Percentiles rank a stretch among this genome's conserved stretches.
phyloP scores from a whole-genome alignment of 2,329 filamentous ascomycete genomes.

The Colletotrichum caudatum region DNA sequence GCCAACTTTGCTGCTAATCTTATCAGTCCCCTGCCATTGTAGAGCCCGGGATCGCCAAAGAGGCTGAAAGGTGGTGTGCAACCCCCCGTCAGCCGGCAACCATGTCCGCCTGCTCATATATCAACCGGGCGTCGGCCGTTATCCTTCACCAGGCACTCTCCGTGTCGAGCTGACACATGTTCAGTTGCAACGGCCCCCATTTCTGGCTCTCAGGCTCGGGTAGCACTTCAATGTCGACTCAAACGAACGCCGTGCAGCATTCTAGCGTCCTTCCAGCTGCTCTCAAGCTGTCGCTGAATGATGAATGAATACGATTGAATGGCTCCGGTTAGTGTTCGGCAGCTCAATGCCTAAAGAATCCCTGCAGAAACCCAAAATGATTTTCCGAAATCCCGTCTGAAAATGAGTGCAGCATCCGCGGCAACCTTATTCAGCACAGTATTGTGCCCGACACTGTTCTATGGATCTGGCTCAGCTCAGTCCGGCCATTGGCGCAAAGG shows the following conservation, averaged over 20 bases:
- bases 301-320: neutral
- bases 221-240: neutral
- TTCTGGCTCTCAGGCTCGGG: neutral
- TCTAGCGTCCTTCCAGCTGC: constrained; percentile 31
- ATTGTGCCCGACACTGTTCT: neutral
- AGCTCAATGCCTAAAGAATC: neutral
- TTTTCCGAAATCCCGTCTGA: no score
- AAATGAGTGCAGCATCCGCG: neutral
- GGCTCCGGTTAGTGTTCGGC: neutral
- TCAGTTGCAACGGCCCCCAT: neutral
- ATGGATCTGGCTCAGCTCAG: constrained; percentile 9
- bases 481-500: constrained; percentile 49
- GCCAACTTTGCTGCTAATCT: neutral
- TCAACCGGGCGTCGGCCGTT: constrained; percentile 12
- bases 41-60: constrained; percentile 20
- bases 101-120: constrained; percentile 5
- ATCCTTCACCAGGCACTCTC: neutral
- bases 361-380: neutral
- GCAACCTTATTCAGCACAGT: neutral
- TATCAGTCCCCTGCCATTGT: constrained; percentile 21
- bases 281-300: neutral
- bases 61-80: neutral
- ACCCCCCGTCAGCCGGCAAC: constrained; percentile 13
- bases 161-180: neutral
- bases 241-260: constrained; percentile 3